Percentiles rank a stretch among this genome's conserved stretches.
Conservation (phyloP, 345 rosid genomes). For the Syzygium oleosum region DNA sequence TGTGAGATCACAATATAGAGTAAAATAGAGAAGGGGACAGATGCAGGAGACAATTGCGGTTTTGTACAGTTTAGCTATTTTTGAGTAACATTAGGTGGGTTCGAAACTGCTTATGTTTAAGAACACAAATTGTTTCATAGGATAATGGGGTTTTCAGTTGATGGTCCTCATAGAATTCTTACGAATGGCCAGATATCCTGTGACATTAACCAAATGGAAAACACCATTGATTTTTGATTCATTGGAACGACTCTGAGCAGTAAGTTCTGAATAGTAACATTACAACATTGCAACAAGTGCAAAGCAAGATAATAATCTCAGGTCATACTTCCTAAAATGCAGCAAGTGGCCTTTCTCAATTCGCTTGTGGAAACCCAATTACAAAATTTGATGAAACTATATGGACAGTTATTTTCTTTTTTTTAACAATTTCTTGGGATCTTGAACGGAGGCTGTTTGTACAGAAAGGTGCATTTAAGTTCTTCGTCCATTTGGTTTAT, state of each 20-base stretch:
- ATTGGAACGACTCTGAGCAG: not conserved
- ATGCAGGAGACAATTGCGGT: not conserved
- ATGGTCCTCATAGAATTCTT: not conserved
- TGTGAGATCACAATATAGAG: not conserved
- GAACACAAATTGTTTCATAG: not conserved
- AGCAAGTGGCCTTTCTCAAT: not conserved
- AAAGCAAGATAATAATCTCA: not conserved
- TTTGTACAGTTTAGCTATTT: not conserved
- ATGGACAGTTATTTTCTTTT: not conserved
- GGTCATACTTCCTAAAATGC: not conserved
- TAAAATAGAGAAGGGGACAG: not conserved
- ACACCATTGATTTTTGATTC: not conserved
- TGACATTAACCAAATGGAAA: not conserved
- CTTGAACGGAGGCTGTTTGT: not conserved
- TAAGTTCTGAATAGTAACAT: not conserved
- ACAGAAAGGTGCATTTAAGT: not conserved
- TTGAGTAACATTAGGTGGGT: not conserved
- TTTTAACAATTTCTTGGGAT: not conserved
- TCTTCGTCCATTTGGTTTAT: not conserved
- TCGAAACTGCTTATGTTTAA: not conserved
- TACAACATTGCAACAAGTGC: not conserved
- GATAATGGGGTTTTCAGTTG: not conserved
- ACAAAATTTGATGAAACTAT: not conserved
- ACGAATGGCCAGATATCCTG: not conserved
- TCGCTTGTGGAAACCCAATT: not conserved